phyloP scores from a whole-genome alignment of 257 asterid species.

The Solanum sejunctum region DNA sequence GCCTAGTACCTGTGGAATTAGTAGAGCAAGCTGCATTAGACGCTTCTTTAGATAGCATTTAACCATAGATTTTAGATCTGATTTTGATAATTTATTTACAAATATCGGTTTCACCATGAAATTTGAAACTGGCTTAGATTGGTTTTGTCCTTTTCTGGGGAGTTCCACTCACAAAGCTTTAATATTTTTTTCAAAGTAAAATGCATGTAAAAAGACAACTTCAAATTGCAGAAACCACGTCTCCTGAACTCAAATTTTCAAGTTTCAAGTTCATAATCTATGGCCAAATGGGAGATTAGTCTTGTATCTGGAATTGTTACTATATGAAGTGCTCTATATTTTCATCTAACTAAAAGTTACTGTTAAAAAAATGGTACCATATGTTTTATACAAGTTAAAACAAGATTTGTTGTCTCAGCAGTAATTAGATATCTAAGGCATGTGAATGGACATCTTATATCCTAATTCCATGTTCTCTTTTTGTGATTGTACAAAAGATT shows the following conservation, averaged over 20 bases:
- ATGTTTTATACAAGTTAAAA: neutral
- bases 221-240: neutral
- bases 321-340: neutral
- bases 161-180: neutral
- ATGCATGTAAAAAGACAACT: neutral
- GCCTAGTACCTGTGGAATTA: neutral
- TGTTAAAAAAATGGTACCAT: neutral
- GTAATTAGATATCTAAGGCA: neutral
- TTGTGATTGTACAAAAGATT: neutral
- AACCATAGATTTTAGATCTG: neutral
- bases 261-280: too few species aligned
- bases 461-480: neutral
- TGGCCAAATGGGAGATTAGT: neutral
- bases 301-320: neutral
- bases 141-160: too few species aligned
- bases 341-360: neutral
- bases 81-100: neutral
- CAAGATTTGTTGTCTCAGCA: neutral
- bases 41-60: neutral
- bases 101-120: neutral
- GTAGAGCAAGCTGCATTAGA: neutral
- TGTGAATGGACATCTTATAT: neutral
- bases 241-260: neutral
- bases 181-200: neutral
- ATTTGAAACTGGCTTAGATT: neutral